These are phyloP conservation scores for Blastobotrys muscicola DNA, from an alignment of 805 yeast species.

Conservation along the genomic window DNA sequence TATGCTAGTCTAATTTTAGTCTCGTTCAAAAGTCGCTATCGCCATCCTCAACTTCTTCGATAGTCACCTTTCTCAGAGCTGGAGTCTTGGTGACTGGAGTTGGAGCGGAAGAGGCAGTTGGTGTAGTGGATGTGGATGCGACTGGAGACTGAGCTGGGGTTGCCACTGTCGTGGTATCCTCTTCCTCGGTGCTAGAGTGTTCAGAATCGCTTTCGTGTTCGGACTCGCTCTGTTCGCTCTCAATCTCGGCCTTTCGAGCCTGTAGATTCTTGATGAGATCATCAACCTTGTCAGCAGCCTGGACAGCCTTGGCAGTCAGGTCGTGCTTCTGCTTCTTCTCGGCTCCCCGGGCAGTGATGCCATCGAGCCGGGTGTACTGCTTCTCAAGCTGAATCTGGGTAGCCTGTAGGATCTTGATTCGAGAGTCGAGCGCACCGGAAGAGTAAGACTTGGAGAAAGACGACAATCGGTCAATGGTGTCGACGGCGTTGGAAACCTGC, in stretches of 20 bases:
- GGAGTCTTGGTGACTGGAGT: not conserved
- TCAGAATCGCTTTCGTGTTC: slow-evolving; percentile 4
- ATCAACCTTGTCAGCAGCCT: slow-evolving; percentile 18
- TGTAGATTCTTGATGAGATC: slow-evolving; percentile 13
- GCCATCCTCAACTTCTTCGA: slow-evolving; percentile 17
- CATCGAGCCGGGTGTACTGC: slow-evolving; percentile 18
- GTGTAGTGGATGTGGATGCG: not conserved
- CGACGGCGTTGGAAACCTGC: slow-evolving; percentile 11
- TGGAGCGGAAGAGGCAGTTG: not conserved
- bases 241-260: slow-evolving; percentile 6
- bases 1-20: not conserved
- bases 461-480: slow-evolving; percentile 15
- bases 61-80: slow-evolving; percentile 10
- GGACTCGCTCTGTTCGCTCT: slow-evolving; percentile 4
- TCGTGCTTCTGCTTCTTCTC: slow-evolving; percentile 14
- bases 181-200: slow-evolving; percentile 1
- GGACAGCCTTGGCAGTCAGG: slow-evolving; percentile 12
- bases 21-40: not conserved
- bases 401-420: slow-evolving; percentile 20
- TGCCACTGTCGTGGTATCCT: not conserved
- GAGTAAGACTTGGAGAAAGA: slow-evolving; percentile 1
- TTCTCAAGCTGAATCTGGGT: slow-evolving; percentile 20
- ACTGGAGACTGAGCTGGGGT: not conserved
- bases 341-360: slow-evolving; percentile 4
- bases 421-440: slow-evolving; percentile 11